Evolutionary conservation across 202 grass and related monocot species (phyloP), one percentile per base, ranked within the genome.

Genomic region (Panicum virgatum): DNA sequence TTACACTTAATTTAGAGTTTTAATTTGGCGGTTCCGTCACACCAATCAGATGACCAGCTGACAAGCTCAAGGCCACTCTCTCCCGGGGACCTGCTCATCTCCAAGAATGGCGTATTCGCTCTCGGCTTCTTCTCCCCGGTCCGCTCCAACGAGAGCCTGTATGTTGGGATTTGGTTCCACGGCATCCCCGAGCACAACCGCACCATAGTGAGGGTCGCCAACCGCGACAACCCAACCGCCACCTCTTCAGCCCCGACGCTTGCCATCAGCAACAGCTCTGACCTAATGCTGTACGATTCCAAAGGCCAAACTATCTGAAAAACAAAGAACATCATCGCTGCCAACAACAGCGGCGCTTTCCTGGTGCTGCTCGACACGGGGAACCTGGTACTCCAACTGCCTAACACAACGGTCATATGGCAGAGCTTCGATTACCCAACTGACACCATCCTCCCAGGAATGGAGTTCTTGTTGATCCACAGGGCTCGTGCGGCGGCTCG

Each of bases 361-460:
- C 50, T 73, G 1, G n/a, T 61, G 32, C 20, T 91, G 5, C 40
- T 82, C 6, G 40, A 88, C 45, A 23, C 77, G 0, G 82, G 85
- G 37, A 88, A 91, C 46, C 69, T 87, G 12, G 19, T 82, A 6
- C 50, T 91, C 3, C 47, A 53, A 27, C 29, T 13, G 46, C 5
- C 61, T 3, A 66, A 86, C 2, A 48, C 42, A 18, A 74, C 12
- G 0, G 20, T 30, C 32, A 34, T 67, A 18, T 97, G 90, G 90
- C 86, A 91, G 78, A 97, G 90, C 86, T 89, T 93, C 0, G 82
- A 97, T 18, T 36, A 97, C 39, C 94, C 86, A 12, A 93, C 89
- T 0, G 82, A 97, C 85, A 93, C 84, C 18, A 74, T 85, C 29
- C 45, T 85, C 7, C 83, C 74, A 5, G 67, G 26, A 23, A 90